A percentile compares a stretch with the other conserved stretches of the same genome.
These are phyloP conservation scores for Nannochloris sp. DNA, from an alignment of 139 green algal genomes.

Conservation along the genomic window DNA sequence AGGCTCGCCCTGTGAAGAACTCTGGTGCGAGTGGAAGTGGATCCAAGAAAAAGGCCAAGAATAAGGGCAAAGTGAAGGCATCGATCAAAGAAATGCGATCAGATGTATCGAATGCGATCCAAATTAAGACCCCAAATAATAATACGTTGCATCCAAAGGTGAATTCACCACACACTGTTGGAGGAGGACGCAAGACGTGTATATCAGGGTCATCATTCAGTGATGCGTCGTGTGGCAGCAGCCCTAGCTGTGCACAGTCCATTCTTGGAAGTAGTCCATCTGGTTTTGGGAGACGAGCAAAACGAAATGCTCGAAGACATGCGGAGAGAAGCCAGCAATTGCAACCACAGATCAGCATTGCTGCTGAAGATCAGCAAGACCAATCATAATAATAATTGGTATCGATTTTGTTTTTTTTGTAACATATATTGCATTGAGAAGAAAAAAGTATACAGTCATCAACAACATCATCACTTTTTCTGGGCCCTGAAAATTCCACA, in stretches of 20 bases:
- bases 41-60: background rate
- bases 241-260: background rate
- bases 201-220: too few relatives aligned
- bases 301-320: slow-evolving; percentile 27
- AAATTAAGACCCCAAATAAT: slow-evolving; percentile 5
- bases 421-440: too few relatives aligned
- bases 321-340: slow-evolving; percentile 8
- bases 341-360: background rate
- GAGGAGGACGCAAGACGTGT: too few relatives aligned
- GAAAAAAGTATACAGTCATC: background rate
- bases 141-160: too few relatives aligned
- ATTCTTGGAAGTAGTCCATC: slow-evolving; percentile 11
- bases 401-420: too few relatives aligned
- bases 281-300: slow-evolving; percentile 6
- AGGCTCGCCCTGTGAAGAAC: slow-evolving; percentile 10
- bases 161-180: too few relatives aligned
- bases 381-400: too few relatives aligned
- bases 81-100: slow-evolving; percentile 1
- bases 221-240: too few relatives aligned
- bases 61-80: background rate
- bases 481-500: slow-evolving; percentile 61
- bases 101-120: background rate
- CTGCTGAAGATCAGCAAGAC: too few relatives aligned
- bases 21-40: background rate
- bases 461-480: slow-evolving; percentile 5